Base-by-base conservation (phyloP, 805 yeast genomes). In the Lipomyces mesembrius region DNA sequence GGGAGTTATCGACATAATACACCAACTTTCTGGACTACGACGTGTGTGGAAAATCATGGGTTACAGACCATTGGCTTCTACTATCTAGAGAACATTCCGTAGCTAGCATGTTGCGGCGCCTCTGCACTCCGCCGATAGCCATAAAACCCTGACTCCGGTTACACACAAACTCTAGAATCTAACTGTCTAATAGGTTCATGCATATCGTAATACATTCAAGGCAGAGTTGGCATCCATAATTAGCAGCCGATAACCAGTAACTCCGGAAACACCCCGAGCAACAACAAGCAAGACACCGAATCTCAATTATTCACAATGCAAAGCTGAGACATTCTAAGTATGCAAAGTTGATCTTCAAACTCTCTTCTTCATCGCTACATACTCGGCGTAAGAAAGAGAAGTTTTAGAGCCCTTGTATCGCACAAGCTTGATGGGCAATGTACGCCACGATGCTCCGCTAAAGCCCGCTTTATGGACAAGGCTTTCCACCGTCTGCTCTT, bases 401-500 rank as follows among this genome's bases (percentile, higher is more conserved):
- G 78, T 78, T 72, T 86, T 87, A 49, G 77, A 64, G 3, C 92
- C 90, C 73, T 83, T 81, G 74, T 88, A 89, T 67, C 89, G 78
- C 3, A 82, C 81, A 17, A 88, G 78, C 55, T 80, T 74, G n/a
- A 86, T 78, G 58, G 35, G 76, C 73, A 61, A 73, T 74, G 53
- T 78, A 74, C 20, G 77, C 77, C 69, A 82, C 75, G 17, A 76
- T 76, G 32, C 72, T 14, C 78, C 81, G 12, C 67, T 63, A 56
- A 68, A 67, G 67, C 91, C 95, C 0, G 96, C 92, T 76, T 95
- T 95, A 27, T 82, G 79, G 2, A 94, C 85, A 51, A 96, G 81
- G 71, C 90, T 84, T 67, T 81, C 81, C 64, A 94, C 77, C 0
- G 98, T 94, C 29, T 90, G 88, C 20, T 80, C 78, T 73, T 89